These are phyloP conservation scores for Colletotrichum higginsianum DNA, from an alignment of 2,329 filamentous ascomycete species.

Conservation along the genomic window DNA sequence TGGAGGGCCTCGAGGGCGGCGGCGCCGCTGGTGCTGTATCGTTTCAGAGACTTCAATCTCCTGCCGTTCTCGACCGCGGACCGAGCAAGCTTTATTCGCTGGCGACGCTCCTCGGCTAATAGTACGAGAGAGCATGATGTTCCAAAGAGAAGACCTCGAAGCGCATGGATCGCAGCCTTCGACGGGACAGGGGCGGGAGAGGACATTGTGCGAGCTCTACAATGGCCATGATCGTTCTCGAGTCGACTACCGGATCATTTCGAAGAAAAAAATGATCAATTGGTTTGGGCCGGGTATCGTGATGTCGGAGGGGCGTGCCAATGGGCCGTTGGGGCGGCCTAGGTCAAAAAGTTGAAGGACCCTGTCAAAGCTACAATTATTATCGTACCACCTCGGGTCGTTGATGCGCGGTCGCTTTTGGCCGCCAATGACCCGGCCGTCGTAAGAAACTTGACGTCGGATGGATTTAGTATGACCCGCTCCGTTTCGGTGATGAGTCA, in stretches of 20 bases:
- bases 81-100: constrained; percentile 66
- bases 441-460: constrained; percentile 6
- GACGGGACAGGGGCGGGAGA: constrained; percentile 66
- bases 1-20: constrained; percentile 43
- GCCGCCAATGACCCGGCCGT: background rate
- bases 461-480: constrained; percentile 2
- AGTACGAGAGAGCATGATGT: constrained; percentile 71
- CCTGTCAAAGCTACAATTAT: constrained; percentile 21
- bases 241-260: constrained; percentile 30
- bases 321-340: constrained; percentile 1
- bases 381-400: constrained; percentile 31
- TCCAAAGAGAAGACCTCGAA: constrained; percentile 69
- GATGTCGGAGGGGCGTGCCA: constrained; percentile 1
- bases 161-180: constrained; percentile 68
- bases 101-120: constrained; percentile 70
- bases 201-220: constrained; percentile 55
- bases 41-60: constrained; percentile 60
- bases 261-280: background rate
- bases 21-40: constrained; percentile 46
- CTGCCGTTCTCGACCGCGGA: constrained; percentile 68
- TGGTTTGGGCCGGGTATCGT: background rate
- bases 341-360: constrained; percentile 21
- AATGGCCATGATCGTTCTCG: constrained; percentile 40
- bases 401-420: constrained; percentile 5
- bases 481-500: constrained; percentile 5